phyloP scores from a whole-genome alignment of 257 asterid species.

The Rauvolfia tetraphylla region DNA sequence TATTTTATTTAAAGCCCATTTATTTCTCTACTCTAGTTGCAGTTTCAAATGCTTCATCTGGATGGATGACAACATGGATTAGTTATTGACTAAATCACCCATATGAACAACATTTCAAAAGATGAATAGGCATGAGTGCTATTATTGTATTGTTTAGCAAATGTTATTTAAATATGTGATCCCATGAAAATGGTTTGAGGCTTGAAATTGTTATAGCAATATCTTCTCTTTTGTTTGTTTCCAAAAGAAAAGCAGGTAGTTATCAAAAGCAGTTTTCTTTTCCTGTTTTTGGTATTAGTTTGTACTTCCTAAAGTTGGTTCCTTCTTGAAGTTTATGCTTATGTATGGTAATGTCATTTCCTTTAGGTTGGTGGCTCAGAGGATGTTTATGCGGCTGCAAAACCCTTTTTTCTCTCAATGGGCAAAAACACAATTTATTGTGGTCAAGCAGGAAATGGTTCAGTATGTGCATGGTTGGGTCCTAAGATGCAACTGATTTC shows the following conservation, averaged over 20 bases:
- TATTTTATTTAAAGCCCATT: no score
- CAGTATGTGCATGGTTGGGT: constrained; percentile 46
- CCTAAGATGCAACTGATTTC: constrained; percentile 1
- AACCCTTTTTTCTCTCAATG: constrained; percentile 80
- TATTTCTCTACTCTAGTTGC: no score
- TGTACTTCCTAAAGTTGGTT: constrained; percentile 8
- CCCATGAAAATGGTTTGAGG: not conserved
- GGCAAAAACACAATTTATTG: constrained; percentile 82
- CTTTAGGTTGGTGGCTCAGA: constrained; percentile 87
- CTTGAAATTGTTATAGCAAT: not conserved
- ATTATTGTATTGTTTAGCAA: not conserved
- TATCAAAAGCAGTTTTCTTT: not conserved
- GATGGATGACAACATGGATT: no score
- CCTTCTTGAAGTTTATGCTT: constrained; percentile 12
- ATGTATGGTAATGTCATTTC: constrained; percentile 11
- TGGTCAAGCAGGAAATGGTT: constrained; percentile 98
- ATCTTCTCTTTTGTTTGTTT: not conserved
- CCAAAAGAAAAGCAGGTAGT: not conserved
- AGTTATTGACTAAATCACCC: no score
- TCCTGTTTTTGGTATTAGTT: not conserved
- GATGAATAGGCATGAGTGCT: no score
- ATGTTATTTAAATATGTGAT: not conserved
- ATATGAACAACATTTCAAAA: no score
- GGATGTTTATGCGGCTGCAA: constrained; percentile 66
- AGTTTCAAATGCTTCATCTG: no score